phyloP scores from a whole-genome alignment of 345 rosid genomes.

The Anacardium occidentale region DNA sequence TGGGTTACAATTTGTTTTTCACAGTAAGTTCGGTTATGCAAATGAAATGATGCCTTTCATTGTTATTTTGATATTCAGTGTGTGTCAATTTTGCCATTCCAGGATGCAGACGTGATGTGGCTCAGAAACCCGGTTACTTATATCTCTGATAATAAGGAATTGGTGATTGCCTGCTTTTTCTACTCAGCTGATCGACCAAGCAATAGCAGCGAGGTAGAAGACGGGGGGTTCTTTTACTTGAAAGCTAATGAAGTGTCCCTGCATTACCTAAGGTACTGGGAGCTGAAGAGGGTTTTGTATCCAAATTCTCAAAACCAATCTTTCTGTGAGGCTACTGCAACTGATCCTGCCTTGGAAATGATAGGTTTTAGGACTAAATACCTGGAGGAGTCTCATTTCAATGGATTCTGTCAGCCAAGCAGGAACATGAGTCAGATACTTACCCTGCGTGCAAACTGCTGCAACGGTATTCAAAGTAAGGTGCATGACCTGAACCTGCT shows the following conservation, averaged over 20 bases:
- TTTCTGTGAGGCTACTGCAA: slow-evolving; percentile 15
- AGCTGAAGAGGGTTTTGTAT: slow-evolving; percentile 20
- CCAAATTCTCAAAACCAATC: slow-evolving; percentile 22
- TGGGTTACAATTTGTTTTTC: slow-evolving; percentile 46
- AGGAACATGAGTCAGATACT: slow-evolving; percentile 27
- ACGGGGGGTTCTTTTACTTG: slow-evolving; percentile 40
- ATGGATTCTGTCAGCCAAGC: slow-evolving; percentile 29
- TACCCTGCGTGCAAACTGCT: slow-evolving; percentile 44
- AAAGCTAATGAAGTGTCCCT: slow-evolving; percentile 18
- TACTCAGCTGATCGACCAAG: slow-evolving; percentile 1
- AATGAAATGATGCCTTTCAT: not conserved
- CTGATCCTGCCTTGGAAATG: not conserved
- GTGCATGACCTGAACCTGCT: slow-evolving; percentile 39
- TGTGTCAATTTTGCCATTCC: slow-evolving; percentile 8
- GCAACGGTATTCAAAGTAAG: slow-evolving; percentile 35
- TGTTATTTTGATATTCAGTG: not conserved
- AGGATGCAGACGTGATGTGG: slow-evolving; percentile 66
- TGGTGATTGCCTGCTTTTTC: slow-evolving; percentile 39
- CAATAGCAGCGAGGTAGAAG: slow-evolving; percentile 17
- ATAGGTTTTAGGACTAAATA: not conserved
- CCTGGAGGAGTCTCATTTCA: slow-evolving; percentile 18
- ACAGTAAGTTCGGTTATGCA: slow-evolving; percentile 32
- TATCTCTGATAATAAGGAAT: not conserved
- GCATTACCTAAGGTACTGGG: slow-evolving; percentile 25
- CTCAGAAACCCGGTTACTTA: slow-evolving; percentile 45